A percentile compares a stretch with the other conserved stretches of the same genome.
Conservation (phyloP, 129 eudicot species). For the Cynara cardunculus region DNA sequence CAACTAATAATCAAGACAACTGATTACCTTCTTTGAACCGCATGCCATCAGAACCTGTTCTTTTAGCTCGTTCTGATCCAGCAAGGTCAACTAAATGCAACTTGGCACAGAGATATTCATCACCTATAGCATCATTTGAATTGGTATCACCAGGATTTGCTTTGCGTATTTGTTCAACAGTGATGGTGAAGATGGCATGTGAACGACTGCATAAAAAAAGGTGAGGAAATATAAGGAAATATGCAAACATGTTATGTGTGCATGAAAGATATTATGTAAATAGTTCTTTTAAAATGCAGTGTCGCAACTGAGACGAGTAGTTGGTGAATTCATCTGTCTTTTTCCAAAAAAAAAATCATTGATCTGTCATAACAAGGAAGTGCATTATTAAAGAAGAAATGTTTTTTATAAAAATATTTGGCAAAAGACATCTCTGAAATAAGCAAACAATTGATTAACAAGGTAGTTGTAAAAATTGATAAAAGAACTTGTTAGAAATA, state of each 20-base stretch:
- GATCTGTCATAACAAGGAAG: too few species aligned
- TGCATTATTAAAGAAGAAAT: too few species aligned
- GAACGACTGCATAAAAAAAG: constrained; percentile 72
- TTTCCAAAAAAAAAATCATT: too few species aligned
- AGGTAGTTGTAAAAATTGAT: too few species aligned
- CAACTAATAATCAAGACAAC: not conserved
- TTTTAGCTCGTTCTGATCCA: constrained; percentile 97
- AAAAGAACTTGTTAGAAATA: too few species aligned
- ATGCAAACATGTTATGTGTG: too few species aligned
- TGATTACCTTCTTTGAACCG: constrained; percentile 95
- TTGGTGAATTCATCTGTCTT: too few species aligned
- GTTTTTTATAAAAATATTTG: too few species aligned
- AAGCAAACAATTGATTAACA: too few species aligned
- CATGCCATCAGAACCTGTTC: constrained; percentile 99
- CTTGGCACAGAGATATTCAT: constrained; percentile 94
- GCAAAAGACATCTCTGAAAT: too few species aligned
- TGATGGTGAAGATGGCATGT: constrained; percentile 96
- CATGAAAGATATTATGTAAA: not conserved
- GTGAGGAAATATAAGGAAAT: not conserved
- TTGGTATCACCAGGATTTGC: constrained; percentile 49
- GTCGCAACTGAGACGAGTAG: too few species aligned
- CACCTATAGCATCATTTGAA: constrained; percentile 58
- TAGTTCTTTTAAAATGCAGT: not conserved
- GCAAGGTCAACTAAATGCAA: constrained; percentile 99
- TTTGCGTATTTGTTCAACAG: constrained; percentile 92